These are phyloP conservation scores for Paxillus involutus DNA, from an alignment of 768 basidiomycete genomes.

Conservation along the genomic window DNA sequence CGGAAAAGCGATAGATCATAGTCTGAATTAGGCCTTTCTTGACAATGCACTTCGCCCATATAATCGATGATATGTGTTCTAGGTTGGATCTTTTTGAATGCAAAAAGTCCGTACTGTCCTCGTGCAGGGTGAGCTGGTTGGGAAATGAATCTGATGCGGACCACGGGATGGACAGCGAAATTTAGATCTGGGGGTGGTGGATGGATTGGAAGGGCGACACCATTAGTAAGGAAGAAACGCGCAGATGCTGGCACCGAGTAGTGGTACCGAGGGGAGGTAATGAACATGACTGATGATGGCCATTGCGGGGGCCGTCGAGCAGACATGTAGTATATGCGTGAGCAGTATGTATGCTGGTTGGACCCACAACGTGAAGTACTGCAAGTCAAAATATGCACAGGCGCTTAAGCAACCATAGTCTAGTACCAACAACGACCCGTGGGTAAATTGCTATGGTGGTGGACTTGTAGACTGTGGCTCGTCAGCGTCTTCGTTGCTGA, in stretches of 20 bases:
- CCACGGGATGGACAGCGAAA: conserved; percentile 30
- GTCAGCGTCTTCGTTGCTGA: conserved; percentile 5
- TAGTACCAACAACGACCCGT: conserved; percentile 9
- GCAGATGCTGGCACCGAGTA: conserved; percentile 50
- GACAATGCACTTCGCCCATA: conserved; percentile 80
- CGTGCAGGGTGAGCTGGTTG: conserved; percentile 66
- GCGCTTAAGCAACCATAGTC: too few species aligned
- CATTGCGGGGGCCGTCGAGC: conserved; percentile 39
- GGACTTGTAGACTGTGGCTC: conserved; percentile 9
- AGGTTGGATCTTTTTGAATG: conserved; percentile 65
- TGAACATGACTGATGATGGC: conserved; percentile 58
- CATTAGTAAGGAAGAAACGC: conserved; percentile 38
- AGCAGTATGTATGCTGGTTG: not conserved
- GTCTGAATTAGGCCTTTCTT: conserved; percentile 71
- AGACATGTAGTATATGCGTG: conserved; percentile 9
- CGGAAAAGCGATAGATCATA: conserved; percentile 86
- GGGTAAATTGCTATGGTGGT: conserved; percentile 24
- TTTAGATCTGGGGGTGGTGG: conserved; percentile 1
- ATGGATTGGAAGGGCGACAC: conserved; percentile 10
- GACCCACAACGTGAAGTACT: not conserved
- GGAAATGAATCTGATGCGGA: conserved; percentile 59
- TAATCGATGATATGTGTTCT: conserved; percentile 77
- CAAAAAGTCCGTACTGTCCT: conserved; percentile 83
- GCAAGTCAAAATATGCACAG: not conserved
- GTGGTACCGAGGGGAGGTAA: conserved; percentile 53